These are phyloP conservation scores for Ceratobasidium sp. DNA, from an alignment of 1,284 basidiomycete genomes.

Conservation along the genomic window DNA sequence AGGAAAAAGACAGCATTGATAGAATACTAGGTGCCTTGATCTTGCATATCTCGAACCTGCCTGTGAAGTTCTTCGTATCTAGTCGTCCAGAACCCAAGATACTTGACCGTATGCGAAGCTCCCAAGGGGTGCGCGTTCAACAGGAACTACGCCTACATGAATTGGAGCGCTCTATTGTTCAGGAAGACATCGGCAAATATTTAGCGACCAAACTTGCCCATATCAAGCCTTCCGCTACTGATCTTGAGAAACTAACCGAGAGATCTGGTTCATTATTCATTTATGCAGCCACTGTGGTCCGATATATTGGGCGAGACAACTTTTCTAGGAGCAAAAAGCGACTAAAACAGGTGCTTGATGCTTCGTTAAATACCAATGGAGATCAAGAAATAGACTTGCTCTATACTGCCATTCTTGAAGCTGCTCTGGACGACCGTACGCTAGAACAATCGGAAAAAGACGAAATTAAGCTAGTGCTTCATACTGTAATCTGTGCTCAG, in stretches of 20 bases:
- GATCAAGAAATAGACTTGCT: neutral
- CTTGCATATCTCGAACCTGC: neutral
- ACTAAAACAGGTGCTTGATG: neutral
- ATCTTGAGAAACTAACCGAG: neutral
- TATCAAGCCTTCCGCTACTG: neutral
- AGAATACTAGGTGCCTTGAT: neutral
- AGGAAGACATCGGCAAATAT: neutral
- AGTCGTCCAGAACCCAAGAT: neutral
- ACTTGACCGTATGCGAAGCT: neutral
- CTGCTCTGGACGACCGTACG: neutral
- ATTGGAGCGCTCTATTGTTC: neutral
- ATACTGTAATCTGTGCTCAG: conserved; percentile 7
- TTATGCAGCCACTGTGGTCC: neutral
- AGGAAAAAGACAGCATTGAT: neutral
- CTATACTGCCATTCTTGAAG: neutral
- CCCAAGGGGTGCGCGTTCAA: neutral
- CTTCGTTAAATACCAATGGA: too few relatives aligned
- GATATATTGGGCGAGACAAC: neutral
- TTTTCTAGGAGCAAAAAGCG: neutral
- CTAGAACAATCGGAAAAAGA: neutral
- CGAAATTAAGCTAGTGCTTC: neutral
- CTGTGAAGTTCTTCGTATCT: neutral
- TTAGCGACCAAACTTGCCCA: neutral
- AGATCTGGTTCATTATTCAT: neutral
- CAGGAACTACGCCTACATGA: neutral